phyloP scores from a whole-genome alignment of 306 rosid genomes.

The Rosa chinensis region DNA sequence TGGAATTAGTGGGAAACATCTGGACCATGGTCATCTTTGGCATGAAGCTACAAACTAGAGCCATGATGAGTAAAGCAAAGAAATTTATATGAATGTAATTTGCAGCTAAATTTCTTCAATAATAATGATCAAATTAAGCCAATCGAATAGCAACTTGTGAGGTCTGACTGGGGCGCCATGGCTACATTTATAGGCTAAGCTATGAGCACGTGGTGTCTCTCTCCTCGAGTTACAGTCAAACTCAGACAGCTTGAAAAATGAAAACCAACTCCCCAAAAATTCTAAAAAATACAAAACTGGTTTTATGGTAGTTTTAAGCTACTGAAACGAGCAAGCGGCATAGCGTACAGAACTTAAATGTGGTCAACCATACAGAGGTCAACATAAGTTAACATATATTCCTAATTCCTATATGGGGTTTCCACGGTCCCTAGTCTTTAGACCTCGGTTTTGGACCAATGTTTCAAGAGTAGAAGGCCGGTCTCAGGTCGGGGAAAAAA shows the following conservation, averaged over 20 bases:
- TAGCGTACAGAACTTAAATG: too few relatives aligned
- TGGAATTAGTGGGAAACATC: not conserved
- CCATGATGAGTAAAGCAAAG: not conserved
- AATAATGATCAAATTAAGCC: not conserved
- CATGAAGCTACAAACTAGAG: not conserved
- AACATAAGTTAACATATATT: too few relatives aligned
- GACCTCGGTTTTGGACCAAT: too few relatives aligned
- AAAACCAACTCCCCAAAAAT: not conserved
- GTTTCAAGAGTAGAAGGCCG: too few relatives aligned
- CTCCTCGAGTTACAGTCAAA: not conserved
- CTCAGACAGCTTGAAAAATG: not conserved
- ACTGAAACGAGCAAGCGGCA: too few relatives aligned
- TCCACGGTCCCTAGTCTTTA: too few relatives aligned
- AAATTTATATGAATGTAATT: not conserved
- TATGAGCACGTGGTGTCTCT: too few relatives aligned
- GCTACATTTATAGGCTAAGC: constrained; percentile 10
- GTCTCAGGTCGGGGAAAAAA: too few relatives aligned
- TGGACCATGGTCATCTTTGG: constrained; percentile 6
- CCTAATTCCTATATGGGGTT: too few relatives aligned
- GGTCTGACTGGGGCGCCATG: not conserved
- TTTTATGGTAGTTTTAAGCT: too few relatives aligned
- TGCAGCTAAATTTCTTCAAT: constrained; percentile 1
- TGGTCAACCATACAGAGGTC: too few relatives aligned
- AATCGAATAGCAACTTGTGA: not conserved
- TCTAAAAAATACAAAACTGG: too few relatives aligned